phyloP scores from a whole-genome alignment of 2,329 filamentous ascomycete species.

The Colletotrichum liriopes region DNA sequence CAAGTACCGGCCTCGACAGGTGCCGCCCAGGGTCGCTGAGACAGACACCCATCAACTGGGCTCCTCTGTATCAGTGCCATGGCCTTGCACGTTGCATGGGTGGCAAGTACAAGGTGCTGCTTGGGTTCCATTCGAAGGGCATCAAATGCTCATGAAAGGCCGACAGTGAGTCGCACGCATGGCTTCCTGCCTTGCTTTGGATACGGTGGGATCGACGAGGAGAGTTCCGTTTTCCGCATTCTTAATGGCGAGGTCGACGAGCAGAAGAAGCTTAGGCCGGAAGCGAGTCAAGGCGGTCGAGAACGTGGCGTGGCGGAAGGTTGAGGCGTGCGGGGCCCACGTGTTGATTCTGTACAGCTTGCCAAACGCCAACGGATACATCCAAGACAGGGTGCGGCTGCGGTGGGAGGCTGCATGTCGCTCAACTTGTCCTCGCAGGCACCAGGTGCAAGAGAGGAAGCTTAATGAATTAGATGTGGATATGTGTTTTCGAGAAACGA shows the following conservation, averaged over 20 bases:
- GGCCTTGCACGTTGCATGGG: conserved; percentile 8
- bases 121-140: conserved; percentile 22
- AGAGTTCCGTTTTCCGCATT: neutral
- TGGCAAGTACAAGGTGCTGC: conserved; percentile 15
- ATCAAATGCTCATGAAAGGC: conserved; percentile 7
- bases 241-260: neutral
- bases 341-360: conserved; percentile 9
- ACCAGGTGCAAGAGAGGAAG: conserved; percentile 21
- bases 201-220: neutral
- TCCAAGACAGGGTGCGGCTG: conserved; percentile 15
- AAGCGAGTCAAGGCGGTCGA: conserved; percentile 2
- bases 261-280: neutral
- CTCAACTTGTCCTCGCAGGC: neutral
- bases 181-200: neutral
- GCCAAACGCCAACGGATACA: conserved; percentile 16
- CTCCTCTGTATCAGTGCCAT: conserved; percentile 12
- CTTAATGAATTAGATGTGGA: conserved; percentile 33
- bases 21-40: conserved; percentile 22
- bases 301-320: conserved; percentile 3
- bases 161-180: conserved; percentile 9
- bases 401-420: conserved; percentile 7
- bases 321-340: conserved; percentile 22
- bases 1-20: conserved; percentile 37
- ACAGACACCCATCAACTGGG: conserved; percentile 23
- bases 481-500: conserved; percentile 26